These are phyloP conservation scores for Vigna nakashimae DNA, from an alignment of 306 rosid species.

Conservation along the genomic window DNA sequence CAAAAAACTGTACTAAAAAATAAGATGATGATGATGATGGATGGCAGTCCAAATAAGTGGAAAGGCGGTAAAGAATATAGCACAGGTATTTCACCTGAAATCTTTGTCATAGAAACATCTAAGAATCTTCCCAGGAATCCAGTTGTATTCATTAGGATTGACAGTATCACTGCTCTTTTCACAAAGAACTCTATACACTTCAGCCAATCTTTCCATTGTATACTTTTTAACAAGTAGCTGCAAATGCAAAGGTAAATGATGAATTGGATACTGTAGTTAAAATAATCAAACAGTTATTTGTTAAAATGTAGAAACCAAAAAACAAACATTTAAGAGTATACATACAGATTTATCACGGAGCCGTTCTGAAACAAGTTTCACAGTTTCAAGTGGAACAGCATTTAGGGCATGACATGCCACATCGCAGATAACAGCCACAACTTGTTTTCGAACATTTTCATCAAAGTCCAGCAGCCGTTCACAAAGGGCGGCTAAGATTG, in stretches of 20 bases:
- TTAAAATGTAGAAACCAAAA: constrained; percentile 15
- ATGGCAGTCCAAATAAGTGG: neutral
- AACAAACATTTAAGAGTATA: constrained; percentile 28
- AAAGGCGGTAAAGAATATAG: constrained; percentile 11
- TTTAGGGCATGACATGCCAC: constrained; percentile 73
- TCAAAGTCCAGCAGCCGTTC: constrained; percentile 97
- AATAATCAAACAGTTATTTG: constrained; percentile 24
- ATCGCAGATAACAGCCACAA: constrained; percentile 92
- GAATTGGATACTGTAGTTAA: constrained; percentile 39
- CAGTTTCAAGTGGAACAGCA: constrained; percentile 78
- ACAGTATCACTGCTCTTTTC: constrained; percentile 59
- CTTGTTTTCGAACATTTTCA: constrained; percentile 95
- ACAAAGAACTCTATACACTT: constrained; percentile 74
- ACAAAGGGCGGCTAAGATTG: constrained; percentile 82
- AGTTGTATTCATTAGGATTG: constrained; percentile 63
- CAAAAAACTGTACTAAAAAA: constrained; percentile 11
- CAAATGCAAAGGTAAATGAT: constrained; percentile 47
- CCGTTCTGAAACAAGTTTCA: constrained; percentile 95
- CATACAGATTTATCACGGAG: constrained; percentile 98
- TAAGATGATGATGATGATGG: neutral
- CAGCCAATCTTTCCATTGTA: constrained; percentile 92
- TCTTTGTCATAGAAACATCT: constrained; percentile 96
- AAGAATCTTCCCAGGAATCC: constrained; percentile 96
- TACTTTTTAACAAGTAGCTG: constrained; percentile 94
- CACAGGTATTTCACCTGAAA: constrained; percentile 72